A percentile compares a stretch with the other conserved stretches of the same genome.
These are phyloP conservation scores for Phytophthora crassamura DNA, from an alignment of 352 stramenopile genomes.

Conservation along the genomic window DNA sequence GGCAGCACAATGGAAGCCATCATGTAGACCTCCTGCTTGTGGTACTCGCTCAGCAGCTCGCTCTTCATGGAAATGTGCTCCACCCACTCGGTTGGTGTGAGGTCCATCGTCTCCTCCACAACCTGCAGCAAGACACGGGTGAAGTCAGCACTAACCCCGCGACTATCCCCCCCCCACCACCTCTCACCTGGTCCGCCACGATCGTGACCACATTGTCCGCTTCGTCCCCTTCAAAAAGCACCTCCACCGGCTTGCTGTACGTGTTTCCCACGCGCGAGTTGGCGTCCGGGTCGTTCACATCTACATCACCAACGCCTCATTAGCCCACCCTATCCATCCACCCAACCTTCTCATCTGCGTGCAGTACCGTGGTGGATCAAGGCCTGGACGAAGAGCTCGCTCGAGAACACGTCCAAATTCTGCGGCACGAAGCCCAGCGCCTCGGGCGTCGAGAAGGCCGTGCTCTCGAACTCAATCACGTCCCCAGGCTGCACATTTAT, in stretches of 20 bases:
- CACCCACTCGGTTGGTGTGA: conserved; percentile 60
- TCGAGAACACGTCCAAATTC: conserved; percentile 52
- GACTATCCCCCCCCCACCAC: not conserved
- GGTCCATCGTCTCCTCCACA: conserved; percentile 51
- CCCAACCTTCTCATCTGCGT: no score
- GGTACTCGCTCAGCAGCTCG: conserved; percentile 69
- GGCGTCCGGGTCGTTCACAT: conserved; percentile 69
- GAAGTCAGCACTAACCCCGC: not conserved
- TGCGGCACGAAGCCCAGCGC: conserved; percentile 70
- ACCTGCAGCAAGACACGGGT: conserved; percentile 17
- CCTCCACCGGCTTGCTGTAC: conserved; percentile 60
- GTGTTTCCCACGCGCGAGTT: conserved; percentile 70
- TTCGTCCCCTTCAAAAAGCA: conserved; percentile 38
- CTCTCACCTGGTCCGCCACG: conserved; percentile 56
- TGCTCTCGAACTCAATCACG: conserved; percentile 72
- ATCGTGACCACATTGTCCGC: conserved; percentile 50
- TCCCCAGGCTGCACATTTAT: conserved; percentile 56
- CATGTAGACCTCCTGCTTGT: conserved; percentile 73
- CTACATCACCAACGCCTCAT: conserved; percentile 22
- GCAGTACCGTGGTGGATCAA: conserved; percentile 64
- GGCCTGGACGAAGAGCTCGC: conserved; percentile 64
- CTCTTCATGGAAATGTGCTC: conserved; percentile 77
- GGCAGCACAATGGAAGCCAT: conserved; percentile 70
- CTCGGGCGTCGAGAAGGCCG: conserved; percentile 59
- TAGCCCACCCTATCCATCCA: not conserved